Evolutionary conservation across 176 grass and related monocot genomes (phyloP).

Genomic region (Tillandsia fasciculata): DNA sequence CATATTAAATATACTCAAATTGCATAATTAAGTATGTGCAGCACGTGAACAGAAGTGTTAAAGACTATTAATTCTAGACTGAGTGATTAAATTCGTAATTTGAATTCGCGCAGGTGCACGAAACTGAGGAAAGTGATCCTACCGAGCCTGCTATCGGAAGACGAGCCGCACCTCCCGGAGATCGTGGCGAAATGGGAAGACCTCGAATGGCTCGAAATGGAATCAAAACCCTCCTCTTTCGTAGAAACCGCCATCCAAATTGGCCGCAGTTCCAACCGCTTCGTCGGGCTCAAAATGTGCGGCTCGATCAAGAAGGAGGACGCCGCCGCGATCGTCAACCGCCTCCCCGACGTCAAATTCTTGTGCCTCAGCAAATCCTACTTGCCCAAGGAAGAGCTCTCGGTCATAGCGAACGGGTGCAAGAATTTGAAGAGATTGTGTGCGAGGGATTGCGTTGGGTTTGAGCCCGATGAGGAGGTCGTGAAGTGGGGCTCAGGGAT

Average conservation of each 20-base stretch:
- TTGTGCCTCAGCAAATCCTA: constrained; percentile 51
- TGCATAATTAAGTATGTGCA: too few relatives aligned
- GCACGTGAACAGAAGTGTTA: too few relatives aligned
- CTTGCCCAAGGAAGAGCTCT: constrained; percentile 34
- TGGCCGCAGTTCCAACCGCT: constrained; percentile 18
- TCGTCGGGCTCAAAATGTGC: constrained; percentile 25
- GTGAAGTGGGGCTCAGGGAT: constrained; percentile 21
- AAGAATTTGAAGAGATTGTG: constrained; percentile 25
- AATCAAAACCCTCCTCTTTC: constrained; percentile 47
- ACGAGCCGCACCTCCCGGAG: constrained; percentile 41
- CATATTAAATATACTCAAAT: too few relatives aligned
- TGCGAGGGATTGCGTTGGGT: constrained; percentile 55
- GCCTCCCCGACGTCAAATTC: constrained; percentile 17
- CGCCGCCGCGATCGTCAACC: constrained; percentile 18
- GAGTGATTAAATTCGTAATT: too few relatives aligned
- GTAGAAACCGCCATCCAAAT: constrained; percentile 28
- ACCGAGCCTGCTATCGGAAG: constrained; percentile 19
- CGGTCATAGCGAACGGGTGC: constrained; percentile 40
- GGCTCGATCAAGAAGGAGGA: constrained; percentile 60
- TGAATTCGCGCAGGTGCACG: constrained; percentile 29
- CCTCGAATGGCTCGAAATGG: constrained; percentile 54
- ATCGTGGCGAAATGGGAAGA: constrained; percentile 42
- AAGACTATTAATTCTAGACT: too few relatives aligned
- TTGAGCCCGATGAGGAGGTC: constrained; percentile 38
- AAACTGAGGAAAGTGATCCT: constrained; percentile 30